Evolutionary conservation across 2,329 filamentous ascomycete genomes (phyloP), one percentile per base, ranked within the genome.

Genomic region (Xylaria sp.): DNA sequence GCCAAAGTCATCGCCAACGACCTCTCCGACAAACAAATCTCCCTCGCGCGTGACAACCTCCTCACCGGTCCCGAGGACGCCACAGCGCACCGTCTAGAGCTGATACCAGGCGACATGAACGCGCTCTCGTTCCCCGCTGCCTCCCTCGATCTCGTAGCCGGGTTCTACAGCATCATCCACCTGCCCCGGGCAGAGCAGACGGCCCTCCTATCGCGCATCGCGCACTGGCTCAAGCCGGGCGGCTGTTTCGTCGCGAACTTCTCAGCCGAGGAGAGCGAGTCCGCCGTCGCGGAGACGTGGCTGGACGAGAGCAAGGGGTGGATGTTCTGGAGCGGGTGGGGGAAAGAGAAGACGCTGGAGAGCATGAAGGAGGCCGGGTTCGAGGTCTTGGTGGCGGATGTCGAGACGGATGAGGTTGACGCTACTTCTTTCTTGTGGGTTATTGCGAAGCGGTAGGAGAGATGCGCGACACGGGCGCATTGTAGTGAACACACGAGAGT

Each of bases 91-190:
- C 71, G 75, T 5, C 65, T 80, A 10, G 60, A 69, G 29, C 79
- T 81, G 58, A 57, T 75, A 23, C 72, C 79, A 61, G 78, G 79
- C 57, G 82, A 84, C 75, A 83, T 84, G 80, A 78, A 75, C 69
- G 65, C 69, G 1, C 77, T 83, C 5, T 60, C 72, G 2, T 82
- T 82, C 60, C 42, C 72, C 0, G 66, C 70, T 0, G 75, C 53
- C 0, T 78, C 78, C 0, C 80, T 89, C 64, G 82, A 87, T 66
- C 85, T 82, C 4, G 81, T 87, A 1, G 72, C 85, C 0, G 86
- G 78, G 0, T 83, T 89, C 72, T 88, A 87, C 76, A 86, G 83
- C 40, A 75, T 89, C 60, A 84, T 88, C 60, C 87, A 89, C 71
- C 80, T 89, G 5, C 85, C 86, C 1, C 80, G 82, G 5, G 76